These are phyloP conservation scores for Penicillium chermesinum DNA, from an alignment of 495 filamentous ascomycete species.

Conservation along the genomic window DNA sequence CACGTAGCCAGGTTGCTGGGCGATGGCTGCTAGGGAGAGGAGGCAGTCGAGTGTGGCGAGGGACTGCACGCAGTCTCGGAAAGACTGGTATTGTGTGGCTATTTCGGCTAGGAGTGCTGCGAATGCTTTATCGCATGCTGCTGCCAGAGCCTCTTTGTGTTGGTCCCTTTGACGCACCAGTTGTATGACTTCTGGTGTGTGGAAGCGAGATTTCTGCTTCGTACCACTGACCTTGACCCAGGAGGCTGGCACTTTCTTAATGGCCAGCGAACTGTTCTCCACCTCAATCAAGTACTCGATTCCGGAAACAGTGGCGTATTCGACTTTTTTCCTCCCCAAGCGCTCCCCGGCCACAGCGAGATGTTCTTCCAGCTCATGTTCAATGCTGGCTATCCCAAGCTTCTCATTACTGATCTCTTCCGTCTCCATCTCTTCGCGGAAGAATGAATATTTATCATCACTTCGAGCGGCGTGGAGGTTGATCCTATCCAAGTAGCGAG, in stretches of 20 bases:
- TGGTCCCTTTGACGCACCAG: constrained; percentile 88
- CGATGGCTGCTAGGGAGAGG: constrained; percentile 77
- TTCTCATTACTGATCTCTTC: constrained; percentile 84
- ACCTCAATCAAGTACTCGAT: constrained; percentile 96
- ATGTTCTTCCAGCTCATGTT: constrained; percentile 78
- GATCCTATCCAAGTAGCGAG: constrained; percentile 74
- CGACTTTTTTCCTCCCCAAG: constrained; percentile 61
- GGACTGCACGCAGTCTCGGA: constrained; percentile 82
- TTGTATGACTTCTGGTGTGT: constrained; percentile 82
- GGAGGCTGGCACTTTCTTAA: constrained; percentile 83
- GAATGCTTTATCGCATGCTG: constrained; percentile 89
- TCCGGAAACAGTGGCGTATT: constrained; percentile 75
- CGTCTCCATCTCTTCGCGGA: constrained; percentile 77
- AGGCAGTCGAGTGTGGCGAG: constrained; percentile 89
- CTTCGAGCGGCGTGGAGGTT: constrained; percentile 76
- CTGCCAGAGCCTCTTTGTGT: constrained; percentile 86
- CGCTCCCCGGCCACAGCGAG: constrained; percentile 64
- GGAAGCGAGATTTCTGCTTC: constrained; percentile 87
- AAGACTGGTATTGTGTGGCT: constrained; percentile 73
- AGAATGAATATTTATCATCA: constrained; percentile 93
- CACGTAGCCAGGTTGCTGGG: constrained; percentile 79
- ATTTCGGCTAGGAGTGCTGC: constrained; percentile 62
- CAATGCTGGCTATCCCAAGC: constrained; percentile 84
- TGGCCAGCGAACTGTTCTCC: constrained; percentile 59
- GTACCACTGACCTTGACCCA: constrained; percentile 95